Evolutionary conservation across 805 yeast genomes (phyloP).

Genomic region (Yarrowia bubula): DNA sequence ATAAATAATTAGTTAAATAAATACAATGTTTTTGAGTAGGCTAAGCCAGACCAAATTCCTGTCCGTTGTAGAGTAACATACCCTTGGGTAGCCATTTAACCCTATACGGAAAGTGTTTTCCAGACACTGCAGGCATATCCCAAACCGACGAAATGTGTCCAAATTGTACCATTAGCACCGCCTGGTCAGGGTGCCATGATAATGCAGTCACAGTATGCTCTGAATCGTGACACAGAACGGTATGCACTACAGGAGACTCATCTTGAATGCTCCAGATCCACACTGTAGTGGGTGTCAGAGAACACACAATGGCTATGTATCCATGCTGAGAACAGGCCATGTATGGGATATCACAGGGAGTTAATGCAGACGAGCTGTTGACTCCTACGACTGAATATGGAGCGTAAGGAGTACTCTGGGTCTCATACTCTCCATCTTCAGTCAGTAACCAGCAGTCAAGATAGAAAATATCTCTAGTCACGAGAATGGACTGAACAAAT

Average conservation of each 20-base stretch:
- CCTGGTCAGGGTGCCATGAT: conserved; percentile 8
- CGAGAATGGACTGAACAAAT: background rate
- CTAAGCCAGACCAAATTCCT: conserved; percentile 7
- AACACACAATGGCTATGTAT: conserved; percentile 21
- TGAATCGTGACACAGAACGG: conserved; percentile 2
- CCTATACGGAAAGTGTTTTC: background rate
- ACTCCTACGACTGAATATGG: conserved; percentile 8
- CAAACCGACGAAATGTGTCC: conserved; percentile 6
- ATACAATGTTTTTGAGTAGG: background rate
- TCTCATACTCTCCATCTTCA: background rate
- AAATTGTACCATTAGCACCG: background rate
- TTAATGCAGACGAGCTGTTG: background rate
- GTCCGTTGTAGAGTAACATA: conserved; percentile 8
- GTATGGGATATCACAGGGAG: conserved; percentile 12
- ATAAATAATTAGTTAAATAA: conserved; percentile 2
- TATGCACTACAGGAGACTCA: conserved; percentile 8
- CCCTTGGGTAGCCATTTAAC: conserved; percentile 18
- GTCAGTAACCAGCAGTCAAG: conserved; percentile 5
- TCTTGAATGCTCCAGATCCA: conserved; percentile 21
- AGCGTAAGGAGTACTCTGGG: conserved; percentile 3
- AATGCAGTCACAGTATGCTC: background rate
- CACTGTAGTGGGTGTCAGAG: conserved; percentile 14
- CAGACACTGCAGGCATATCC: conserved; percentile 16
- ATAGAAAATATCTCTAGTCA: conserved; percentile 1
- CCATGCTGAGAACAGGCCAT: conserved; percentile 20